Base-by-base conservation (phyloP, 129 eudicot species). In the Solidago caesia region DNA sequence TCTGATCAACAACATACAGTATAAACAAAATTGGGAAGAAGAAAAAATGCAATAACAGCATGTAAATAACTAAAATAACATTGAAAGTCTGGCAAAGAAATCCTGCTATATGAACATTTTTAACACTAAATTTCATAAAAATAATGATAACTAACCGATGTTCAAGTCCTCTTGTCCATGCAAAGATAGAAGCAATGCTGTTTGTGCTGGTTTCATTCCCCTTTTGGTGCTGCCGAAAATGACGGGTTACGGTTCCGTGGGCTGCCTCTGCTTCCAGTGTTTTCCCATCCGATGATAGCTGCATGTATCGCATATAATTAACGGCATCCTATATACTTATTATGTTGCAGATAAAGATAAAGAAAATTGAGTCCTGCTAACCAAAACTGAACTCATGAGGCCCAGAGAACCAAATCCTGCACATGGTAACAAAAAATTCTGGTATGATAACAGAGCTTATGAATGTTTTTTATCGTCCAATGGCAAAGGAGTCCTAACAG, bases 221-320 rank as follows among this genome's bases (percentile, higher is more conserved):
- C 86, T 89, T 93, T 69, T 93, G 86, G 67, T 94, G 96, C 64
- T 77, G 90, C 57, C 98, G 81, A 73, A 82, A 94, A 85, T 94
- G 98, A 72, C 98, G 96, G 47, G 96, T 93, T 57, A 94, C 97
- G 29, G 98, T 94, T 66, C 98, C 98, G 78, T 94, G 97, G 75
- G 98, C 98, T 65, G 98, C 98, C 83, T 94, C 98, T 14, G 97
- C 96, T 82, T 94, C 97, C 72, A 94, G 70, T 45, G 97, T 94
- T 77, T 85, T 90, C 48, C 98, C 98, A 82, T 94, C 98, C 57
- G 97, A 89, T 8, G 97, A 88, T 62, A 94, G 68, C 98, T 94
- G 87, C 73, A 68, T 42, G 43, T 21, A 42, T 45, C 29, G 16
- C 13, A 25, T 29, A 52, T 52, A 44, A 74, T 65, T 44, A 76